phyloP scores from a whole-genome alignment of 108 stramenopile species.

The Nannochloropsis gaditana region DNA sequence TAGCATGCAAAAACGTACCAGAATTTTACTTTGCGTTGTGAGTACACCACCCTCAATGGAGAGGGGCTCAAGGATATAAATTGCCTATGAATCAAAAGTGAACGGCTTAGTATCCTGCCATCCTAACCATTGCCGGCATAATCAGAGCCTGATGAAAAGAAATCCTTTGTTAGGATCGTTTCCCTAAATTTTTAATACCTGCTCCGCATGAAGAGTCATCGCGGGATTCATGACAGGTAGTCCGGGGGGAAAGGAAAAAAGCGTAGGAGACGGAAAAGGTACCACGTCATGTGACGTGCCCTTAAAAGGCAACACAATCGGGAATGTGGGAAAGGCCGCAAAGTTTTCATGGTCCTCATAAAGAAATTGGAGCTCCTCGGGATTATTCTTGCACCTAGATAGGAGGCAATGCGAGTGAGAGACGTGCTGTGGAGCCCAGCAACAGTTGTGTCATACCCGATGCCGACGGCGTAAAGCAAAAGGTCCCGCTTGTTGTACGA shows the following conservation, averaged over 20 bases:
- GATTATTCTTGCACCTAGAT: constrained; percentile 4
- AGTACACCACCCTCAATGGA: not conserved
- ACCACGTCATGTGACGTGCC: constrained; percentile 45
- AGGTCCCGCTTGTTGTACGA: constrained; percentile 46
- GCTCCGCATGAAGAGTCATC: constrained; percentile 1
- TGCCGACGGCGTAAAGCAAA: constrained; percentile 47
- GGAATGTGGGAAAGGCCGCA: constrained; percentile 46
- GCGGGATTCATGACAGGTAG: constrained; percentile 8
- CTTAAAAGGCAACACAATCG: constrained; percentile 46
- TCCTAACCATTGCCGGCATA: no score
- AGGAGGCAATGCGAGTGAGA: not conserved
- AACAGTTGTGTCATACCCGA: constrained; percentile 22
- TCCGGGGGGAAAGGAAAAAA: constrained; percentile 13
- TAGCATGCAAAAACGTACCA: not conserved
- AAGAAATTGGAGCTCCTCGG: constrained; percentile 39
- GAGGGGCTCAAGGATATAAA: constrained; percentile 15
- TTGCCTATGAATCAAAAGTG: constrained; percentile 2
- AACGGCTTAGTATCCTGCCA: not conserved
- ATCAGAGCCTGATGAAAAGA: no score
- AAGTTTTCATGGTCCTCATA: constrained; percentile 42
- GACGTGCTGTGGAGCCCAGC: not conserved
- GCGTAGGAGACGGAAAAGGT: constrained; percentile 38
- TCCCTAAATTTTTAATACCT: not conserved
- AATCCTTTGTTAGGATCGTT: not conserved
- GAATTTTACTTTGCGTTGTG: not conserved